These are phyloP conservation scores for Candida suzukii DNA, from an alignment of 805 yeast species.

Conservation along the genomic window DNA sequence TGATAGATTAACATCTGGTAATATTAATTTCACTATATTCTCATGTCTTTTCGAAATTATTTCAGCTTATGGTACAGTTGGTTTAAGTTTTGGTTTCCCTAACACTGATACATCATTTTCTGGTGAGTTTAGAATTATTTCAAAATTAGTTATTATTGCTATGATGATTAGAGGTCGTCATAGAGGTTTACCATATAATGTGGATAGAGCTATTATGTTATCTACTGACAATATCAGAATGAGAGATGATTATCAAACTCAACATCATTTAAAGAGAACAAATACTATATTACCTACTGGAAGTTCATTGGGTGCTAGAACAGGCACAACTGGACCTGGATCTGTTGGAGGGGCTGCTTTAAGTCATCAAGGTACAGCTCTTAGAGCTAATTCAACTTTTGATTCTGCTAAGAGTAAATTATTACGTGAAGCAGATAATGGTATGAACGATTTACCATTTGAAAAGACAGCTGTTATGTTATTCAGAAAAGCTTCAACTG, in stretches of 20 bases:
- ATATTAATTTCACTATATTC: constrained; percentile 56
- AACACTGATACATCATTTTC: constrained; percentile 59
- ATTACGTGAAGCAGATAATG: not conserved
- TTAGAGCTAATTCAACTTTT: not conserved
- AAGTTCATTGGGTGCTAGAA: not conserved
- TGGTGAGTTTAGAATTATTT: constrained; percentile 61
- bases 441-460: constrained; percentile 1
- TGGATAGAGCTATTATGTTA: constrained; percentile 89
- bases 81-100: constrained; percentile 82
- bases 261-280: constrained; percentile 28
- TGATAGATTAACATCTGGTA: constrained; percentile 39
- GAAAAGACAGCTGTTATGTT: not conserved
- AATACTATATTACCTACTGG: constrained; percentile 9
- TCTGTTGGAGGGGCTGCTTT: no score
- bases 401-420: not conserved
- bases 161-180: constrained; percentile 94
- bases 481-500: not conserved
- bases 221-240: constrained; percentile 61
- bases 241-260: constrained; percentile 55
- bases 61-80: constrained; percentile 96
- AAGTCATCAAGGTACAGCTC: no score
- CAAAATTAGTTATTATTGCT: constrained; percentile 80
- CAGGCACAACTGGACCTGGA: not conserved
- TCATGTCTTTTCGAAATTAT: constrained; percentile 78
- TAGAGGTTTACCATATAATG: constrained; percentile 89